Evolutionary conservation across 768 basidiomycete species (phyloP), one percentile per base, ranked within the genome.

Genomic region (Trametes meyenii): DNA sequence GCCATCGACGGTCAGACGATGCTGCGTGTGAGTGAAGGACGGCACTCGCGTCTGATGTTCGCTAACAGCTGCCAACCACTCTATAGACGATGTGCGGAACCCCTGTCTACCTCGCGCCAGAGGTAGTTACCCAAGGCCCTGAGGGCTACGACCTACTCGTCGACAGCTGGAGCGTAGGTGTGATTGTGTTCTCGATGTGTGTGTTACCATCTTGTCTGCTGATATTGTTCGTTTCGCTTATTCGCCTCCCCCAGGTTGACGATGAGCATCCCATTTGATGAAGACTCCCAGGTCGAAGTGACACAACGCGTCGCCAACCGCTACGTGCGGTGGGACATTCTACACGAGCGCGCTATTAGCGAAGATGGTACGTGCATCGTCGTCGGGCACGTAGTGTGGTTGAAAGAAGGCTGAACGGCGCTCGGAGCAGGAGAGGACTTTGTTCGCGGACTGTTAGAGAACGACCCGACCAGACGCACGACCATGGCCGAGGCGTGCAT

Each of bases 41-140:
- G 50, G 11, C 45, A 36, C 19, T 24, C 56, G 33, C 33, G 66
- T 62, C 56, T 14, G 10, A 39, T 56, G 29, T 19, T 42, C 24
- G 7, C 24, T 33, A 33, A 17, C n/a, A 16, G 45, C 45, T 71
- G 48, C 66, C 33, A 24, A 19, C 38, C 35, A 38, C 24, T n/a
- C n/a, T 58, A 14, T 68, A 91, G 85, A 96, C 96, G 0, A 93
- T 96, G 90, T 98, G 96, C 67, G 96, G 96, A 3, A 99, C 97
- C 0, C 96, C 96, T 0, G 87, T 85, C 66, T 98, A 98, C 72
- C 86, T 97, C 5, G 95, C 94, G 0, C 94, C 94, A 1, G 96
- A 98, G 67, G 93, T 99, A 35, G 90, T 98, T 51, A 77, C 76
- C 63, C 87, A 89, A 63, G 51, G 69, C 3, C 73, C 79, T 26